Base-by-base conservation (phyloP, 495 filamentous ascomycete genomes). In the Penicillium bovifimosum region DNA sequence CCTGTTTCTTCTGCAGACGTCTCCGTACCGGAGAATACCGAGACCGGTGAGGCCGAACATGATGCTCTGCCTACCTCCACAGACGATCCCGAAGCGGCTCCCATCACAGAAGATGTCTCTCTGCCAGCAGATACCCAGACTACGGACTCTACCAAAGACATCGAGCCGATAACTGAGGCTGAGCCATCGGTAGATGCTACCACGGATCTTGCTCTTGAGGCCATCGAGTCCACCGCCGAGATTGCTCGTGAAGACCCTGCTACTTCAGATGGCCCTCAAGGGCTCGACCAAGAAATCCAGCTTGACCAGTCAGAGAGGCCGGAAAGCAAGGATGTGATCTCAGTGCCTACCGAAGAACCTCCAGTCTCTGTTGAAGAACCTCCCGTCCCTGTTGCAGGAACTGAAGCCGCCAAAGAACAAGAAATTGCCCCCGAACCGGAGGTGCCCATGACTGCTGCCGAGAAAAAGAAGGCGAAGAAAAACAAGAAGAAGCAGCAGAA, bases 401-500 rank as follows among this genome's bases (percentile, higher is more conserved):
- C 39, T 9, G 50, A 59, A 5, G n/a, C 9, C 6, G 9, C 46
- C 14, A 44, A 42, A 8, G 48, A 52, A 20, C 18, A 50, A 20
- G 33, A 55, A 14, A 13, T 36, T 8, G 20, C 52, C 9, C 17
- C 31, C 6, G 51, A 54, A 28, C 9, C 36, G 6, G 47, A 44
- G 35, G 53, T 34, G 20, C 38, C 16, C 20, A 41, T 47, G 41
- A 51, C 39, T 9, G 33, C 24, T n/a, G 47, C 40, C 29, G 53
- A 61, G 52, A 41, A 16, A 16, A 42, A 57, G 11, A 35, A 45
- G 27, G 52, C 58, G n/a, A 47, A 59, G 44, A 54, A 52, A 26
- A 32, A 14, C 24, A 39, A 56, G 47, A 64, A 43, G 42, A 59
- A 47, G 18, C 26, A 46, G 24, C 35, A 58, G n/a, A 51, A 61